Conservation (phyloP, 805 yeast species). For the Cyberlindnera maclurae region DNA sequence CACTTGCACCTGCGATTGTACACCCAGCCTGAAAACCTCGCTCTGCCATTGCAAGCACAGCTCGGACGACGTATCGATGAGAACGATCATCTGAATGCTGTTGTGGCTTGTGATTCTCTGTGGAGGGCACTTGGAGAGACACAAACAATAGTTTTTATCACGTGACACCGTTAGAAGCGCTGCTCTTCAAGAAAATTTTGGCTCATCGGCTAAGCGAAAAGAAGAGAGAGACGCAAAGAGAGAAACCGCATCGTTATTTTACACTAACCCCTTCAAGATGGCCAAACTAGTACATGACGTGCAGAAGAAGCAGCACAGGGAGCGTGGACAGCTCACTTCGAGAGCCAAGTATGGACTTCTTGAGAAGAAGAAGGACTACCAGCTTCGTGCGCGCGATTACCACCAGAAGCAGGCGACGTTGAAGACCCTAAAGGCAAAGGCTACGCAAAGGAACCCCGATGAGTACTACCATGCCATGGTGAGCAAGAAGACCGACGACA, state of each 20-base stretch:
- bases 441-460: constrained; percentile 76
- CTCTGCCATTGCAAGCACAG: background rate
- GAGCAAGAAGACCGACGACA: constrained; percentile 53
- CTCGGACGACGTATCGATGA: background rate
- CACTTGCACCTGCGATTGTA: background rate
- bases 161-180: background rate
- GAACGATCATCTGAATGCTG: no score
- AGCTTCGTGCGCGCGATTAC: constrained; percentile 59
- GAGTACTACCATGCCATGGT: constrained; percentile 96
- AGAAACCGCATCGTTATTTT: background rate
- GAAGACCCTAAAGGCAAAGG: constrained; percentile 68
- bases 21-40: background rate
- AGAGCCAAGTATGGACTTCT: constrained; percentile 75
- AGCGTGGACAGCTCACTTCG: constrained; percentile 78
- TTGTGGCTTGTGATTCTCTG: no score
- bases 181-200: background rate
- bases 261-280: constrained; percentile 37
- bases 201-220: background rate
- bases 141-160: no score
- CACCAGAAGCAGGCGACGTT: constrained; percentile 54
- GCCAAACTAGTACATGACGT: constrained; percentile 80
- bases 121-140: no score
- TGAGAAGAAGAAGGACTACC: constrained; percentile 88
- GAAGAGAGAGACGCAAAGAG: background rate
- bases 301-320: constrained; percentile 94